Conservation (phyloP, 768 basidiomycete genomes). For the Leucocoprinus sp. region DNA sequence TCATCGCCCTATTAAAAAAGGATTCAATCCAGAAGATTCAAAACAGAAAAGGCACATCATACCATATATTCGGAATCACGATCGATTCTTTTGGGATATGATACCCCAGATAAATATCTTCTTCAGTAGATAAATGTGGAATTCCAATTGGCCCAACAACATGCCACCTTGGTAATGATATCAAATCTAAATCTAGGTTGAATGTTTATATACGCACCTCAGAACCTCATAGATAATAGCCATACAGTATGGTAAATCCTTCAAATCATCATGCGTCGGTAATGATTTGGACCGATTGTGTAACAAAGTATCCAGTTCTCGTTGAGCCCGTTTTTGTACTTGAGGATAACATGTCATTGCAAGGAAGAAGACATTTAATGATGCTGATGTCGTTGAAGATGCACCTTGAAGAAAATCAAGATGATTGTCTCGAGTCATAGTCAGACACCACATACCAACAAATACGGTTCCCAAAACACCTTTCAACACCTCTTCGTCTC, state of each 20-base stretch:
- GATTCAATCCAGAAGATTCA: too few species aligned
- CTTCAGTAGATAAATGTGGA: background rate
- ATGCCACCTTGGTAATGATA: background rate
- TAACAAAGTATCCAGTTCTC: constrained; percentile 23
- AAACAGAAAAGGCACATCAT: too few species aligned
- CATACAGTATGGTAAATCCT: constrained; percentile 30
- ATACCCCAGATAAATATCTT: constrained; percentile 9
- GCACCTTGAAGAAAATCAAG: background rate
- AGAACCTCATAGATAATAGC: constrained; percentile 32
- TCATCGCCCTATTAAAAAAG: constrained; percentile 19
- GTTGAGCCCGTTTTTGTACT: constrained; percentile 21
- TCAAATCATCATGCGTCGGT: constrained; percentile 20
- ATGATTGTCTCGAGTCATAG: background rate
- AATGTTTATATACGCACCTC: too few species aligned
- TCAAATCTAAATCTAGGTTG: too few species aligned
- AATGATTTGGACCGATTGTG: constrained; percentile 16
- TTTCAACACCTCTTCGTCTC: background rate
- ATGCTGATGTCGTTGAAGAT: constrained; percentile 24
- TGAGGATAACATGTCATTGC: constrained; percentile 28
- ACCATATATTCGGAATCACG: constrained; percentile 12
- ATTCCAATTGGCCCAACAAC: background rate
- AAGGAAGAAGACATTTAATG: constrained; percentile 25
- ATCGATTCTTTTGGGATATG: constrained; percentile 10
- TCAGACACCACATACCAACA: background rate
- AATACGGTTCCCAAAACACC: background rate